Conservation (phyloP, 345 rosid species). For the Eutrema yunnanense region DNA sequence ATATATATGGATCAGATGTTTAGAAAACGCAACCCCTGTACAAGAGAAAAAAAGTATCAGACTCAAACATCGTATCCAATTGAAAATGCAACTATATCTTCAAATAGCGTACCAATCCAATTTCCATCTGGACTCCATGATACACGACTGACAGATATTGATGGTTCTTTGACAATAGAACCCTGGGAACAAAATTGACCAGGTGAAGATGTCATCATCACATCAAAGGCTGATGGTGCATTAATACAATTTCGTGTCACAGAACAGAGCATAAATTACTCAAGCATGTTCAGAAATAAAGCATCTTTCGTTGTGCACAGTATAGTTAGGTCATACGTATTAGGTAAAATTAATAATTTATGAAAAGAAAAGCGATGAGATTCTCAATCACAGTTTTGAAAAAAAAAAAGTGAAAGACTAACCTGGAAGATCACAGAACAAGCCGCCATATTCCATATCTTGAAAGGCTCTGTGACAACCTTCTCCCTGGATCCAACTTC, state of each 20-base stretch:
- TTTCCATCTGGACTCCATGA: slow-evolving; percentile 74
- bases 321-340: not conserved
- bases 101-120: slow-evolving; percentile 43
- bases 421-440: slow-evolving; percentile 70
- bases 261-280: not conserved
- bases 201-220: not conserved
- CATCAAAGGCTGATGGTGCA: not conserved
- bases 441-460: slow-evolving; percentile 58
- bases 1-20: slow-evolving; percentile 67
- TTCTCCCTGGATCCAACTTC: slow-evolving; percentile 65
- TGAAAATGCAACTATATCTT: not conserved
- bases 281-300: no score
- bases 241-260: not conserved
- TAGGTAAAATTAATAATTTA: not conserved
- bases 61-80: slow-evolving; percentile 15
- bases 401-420: not conserved
- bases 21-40: slow-evolving; percentile 68
- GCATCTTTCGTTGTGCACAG: not conserved
- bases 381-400: not conserved
- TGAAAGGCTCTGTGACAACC: slow-evolving; percentile 74
- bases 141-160: slow-evolving; percentile 52
- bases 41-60: slow-evolving; percentile 5
- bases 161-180: slow-evolving; percentile 40
- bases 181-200: slow-evolving; percentile 33
- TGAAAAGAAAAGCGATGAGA: not conserved